A percentile compares a stretch with the other conserved stretches of the same genome.
These are phyloP conservation scores for Pezicula carpinea DNA, from an alignment of 2,329 filamentous ascomycete species.

Conservation along the genomic window DNA sequence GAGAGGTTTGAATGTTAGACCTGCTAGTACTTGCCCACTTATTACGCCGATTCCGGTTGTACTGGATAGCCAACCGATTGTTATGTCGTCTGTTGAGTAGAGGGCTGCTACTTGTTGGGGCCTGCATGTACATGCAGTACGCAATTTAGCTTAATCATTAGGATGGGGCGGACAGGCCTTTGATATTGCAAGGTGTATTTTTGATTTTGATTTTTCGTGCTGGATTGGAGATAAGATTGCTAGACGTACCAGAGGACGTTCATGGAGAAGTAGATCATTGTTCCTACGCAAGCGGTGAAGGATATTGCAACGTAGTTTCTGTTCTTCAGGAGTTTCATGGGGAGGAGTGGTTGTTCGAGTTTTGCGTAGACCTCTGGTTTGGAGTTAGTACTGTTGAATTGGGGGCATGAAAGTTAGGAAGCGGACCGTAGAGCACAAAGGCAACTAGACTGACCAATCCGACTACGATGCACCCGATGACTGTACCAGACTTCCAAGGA, in stretches of 20 bases:
- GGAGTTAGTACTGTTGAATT: not conserved
- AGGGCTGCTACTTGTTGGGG: slow-evolving; percentile 26
- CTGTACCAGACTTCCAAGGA: slow-evolving; percentile 27
- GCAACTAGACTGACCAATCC: slow-evolving; percentile 19
- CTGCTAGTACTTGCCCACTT: slow-evolving; percentile 18
- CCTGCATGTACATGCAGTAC: slow-evolving; percentile 1
- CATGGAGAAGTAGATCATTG: slow-evolving; percentile 34
- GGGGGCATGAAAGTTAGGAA: not conserved
- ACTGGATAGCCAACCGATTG: slow-evolving; percentile 8
- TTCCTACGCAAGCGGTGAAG: slow-evolving; percentile 30
- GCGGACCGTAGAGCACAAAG: slow-evolving; percentile 21
- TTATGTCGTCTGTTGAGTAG: slow-evolving; percentile 7
- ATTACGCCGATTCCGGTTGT: slow-evolving; percentile 5
- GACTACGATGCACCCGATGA: slow-evolving; percentile 26
- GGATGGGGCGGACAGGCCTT: no score
- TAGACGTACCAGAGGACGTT: slow-evolving; percentile 22
- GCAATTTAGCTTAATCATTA: no score
- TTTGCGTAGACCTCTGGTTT: slow-evolving; percentile 18
- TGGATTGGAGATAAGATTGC: no score
- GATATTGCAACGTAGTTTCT: slow-evolving; percentile 23
- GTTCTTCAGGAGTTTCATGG: slow-evolving; percentile 32
- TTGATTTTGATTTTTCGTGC: no score
- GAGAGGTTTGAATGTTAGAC: slow-evolving; percentile 31
- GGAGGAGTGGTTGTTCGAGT: slow-evolving; percentile 32
- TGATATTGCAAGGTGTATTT: no score